phyloP scores from a whole-genome alignment of 2,329 filamentous ascomycete genomes.

The Tolypocladium tropicale region DNA sequence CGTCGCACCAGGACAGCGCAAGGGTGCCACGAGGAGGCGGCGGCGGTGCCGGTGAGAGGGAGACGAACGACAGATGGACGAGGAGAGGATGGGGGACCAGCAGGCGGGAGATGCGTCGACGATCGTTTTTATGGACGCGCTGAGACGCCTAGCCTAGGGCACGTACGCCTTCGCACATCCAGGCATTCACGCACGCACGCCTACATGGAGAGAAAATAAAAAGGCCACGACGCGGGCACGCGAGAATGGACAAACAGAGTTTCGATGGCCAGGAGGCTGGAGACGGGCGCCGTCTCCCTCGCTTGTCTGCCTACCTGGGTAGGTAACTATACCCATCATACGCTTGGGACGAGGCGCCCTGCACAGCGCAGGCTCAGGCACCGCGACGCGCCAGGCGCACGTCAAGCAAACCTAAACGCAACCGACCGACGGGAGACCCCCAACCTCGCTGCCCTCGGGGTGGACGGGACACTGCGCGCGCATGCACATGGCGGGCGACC shows the following conservation, averaged over 20 bases:
- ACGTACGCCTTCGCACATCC: too few species aligned
- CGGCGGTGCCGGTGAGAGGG: not conserved
- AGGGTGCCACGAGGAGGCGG: constrained; percentile 9
- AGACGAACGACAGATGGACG: not conserved
- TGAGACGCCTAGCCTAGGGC: too few species aligned
- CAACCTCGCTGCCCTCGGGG: not conserved
- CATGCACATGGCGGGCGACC: not conserved
- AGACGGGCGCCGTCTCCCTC: not conserved
- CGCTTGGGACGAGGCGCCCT: not conserved
- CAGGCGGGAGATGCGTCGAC: not conserved
- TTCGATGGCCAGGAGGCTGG: not conserved
- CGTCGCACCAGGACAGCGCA: constrained; percentile 7
- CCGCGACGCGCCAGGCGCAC: not conserved
- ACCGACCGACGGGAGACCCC: not conserved
- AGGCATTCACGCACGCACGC: too few species aligned
- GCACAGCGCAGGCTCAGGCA: not conserved
- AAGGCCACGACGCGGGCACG: too few species aligned
- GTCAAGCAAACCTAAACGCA: not conserved
- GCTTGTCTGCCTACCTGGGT: too few species aligned
- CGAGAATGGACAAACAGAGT: not conserved
- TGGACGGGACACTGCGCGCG: not conserved
- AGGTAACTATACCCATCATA: too few species aligned
- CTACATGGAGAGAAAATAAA: too few species aligned
- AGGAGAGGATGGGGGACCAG: not conserved
- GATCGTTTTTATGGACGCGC: not conserved